Evolutionary conservation across 2,329 filamentous ascomycete species (phyloP).

Genomic region (Colletotrichum theobromicola): DNA sequence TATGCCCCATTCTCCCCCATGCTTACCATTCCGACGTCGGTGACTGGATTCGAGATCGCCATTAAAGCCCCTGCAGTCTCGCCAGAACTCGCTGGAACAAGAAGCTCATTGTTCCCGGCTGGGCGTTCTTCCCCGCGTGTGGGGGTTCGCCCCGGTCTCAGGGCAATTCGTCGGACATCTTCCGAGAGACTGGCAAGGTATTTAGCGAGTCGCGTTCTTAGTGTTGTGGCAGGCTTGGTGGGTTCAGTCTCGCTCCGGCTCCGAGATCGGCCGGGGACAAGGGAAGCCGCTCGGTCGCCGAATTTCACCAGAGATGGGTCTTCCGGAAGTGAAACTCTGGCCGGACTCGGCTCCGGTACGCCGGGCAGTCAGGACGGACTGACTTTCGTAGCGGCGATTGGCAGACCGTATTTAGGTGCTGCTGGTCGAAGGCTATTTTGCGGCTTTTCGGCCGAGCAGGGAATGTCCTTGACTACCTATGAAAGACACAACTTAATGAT

Average conservation of each 20-base stretch:
- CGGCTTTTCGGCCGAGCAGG: background rate
- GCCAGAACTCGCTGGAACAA: background rate
- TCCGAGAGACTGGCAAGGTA: background rate
- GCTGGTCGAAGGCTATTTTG: background rate
- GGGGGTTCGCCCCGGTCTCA: background rate
- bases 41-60: background rate
- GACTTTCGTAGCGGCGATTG: rapidly evolving
- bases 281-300: background rate
- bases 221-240: background rate
- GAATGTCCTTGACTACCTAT: background rate
- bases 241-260: background rate
- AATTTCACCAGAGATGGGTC: background rate
- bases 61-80: background rate
- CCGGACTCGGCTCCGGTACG: background rate
- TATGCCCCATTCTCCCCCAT: background rate
- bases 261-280: slow-evolving; percentile 14
- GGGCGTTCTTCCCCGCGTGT: background rate
- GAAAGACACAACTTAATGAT: background rate
- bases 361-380: background rate
- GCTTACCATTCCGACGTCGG: slow-evolving; percentile 11
- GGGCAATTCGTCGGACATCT: background rate
- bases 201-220: background rate
- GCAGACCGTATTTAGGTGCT: rapidly evolving
- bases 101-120: background rate
- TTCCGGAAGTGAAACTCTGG: background rate